These are phyloP conservation scores for Didymella arachidicola DNA, from an alignment of 2,329 filamentous ascomycete genomes.

Conservation along the genomic window DNA sequence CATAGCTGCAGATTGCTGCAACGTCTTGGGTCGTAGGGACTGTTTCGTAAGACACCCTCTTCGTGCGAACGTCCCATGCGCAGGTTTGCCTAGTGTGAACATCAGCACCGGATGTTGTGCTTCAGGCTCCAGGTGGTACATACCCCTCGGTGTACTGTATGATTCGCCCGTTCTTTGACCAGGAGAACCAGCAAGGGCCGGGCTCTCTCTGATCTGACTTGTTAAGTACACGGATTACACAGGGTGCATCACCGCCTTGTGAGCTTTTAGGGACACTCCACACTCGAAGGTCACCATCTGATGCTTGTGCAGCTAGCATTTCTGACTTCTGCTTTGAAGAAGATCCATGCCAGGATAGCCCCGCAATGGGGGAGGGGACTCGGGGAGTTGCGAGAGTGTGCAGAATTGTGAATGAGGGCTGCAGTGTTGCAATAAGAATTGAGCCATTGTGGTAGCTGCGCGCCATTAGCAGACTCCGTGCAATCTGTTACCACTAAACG, in stretches of 20 bases:
- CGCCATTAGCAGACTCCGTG: conserved; percentile 27
- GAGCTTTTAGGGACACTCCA: conserved; percentile 93
- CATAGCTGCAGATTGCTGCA: conserved; percentile 84
- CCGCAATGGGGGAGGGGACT: conserved; percentile 85
- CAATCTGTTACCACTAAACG: conserved; percentile 31
- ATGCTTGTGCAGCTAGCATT: conserved; percentile 93
- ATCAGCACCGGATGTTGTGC: conserved; percentile 32
- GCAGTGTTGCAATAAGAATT: conserved; percentile 84
- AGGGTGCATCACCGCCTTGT: conserved; percentile 74
- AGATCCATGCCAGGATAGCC: conserved; percentile 92
- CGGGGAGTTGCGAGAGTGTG: conserved; percentile 88
- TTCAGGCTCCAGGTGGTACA: conserved; percentile 52
- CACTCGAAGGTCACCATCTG: conserved; percentile 89
- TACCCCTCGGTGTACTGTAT: conserved; percentile 92
- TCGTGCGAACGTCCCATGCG: conserved; percentile 98
- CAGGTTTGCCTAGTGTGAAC: conserved; percentile 72
- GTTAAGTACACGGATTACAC: conserved; percentile 87
- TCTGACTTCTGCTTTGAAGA: conserved; percentile 96
- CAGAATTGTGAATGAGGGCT: conserved; percentile 91
- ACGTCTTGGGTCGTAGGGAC: conserved; percentile 86
- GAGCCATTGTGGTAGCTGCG: conserved; percentile 92
- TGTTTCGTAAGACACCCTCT: conserved; percentile 88
- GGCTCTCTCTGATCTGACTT: conserved; percentile 75
- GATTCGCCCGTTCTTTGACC: conserved; percentile 97
- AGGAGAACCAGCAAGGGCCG: conserved; percentile 94